Percentiles rank a stretch among this genome's conserved stretches.
Conservation (phyloP, 2,329 filamentous ascomycete species). For the Pestalotiopsis sp. region DNA sequence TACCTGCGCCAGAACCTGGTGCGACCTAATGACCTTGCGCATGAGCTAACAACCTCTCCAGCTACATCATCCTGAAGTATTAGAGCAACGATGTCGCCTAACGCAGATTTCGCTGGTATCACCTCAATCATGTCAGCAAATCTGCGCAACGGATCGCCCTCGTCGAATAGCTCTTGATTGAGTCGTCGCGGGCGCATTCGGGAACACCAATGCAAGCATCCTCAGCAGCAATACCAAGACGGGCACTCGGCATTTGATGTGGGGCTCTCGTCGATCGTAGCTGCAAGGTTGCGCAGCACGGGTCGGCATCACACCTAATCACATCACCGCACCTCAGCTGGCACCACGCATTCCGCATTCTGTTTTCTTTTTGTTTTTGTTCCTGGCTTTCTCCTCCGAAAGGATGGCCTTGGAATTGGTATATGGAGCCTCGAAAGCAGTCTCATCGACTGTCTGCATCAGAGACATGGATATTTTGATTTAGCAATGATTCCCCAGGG, state of each 20-base stretch:
- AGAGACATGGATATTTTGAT: background rate
- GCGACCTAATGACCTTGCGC: conserved; percentile 16
- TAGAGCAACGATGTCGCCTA: conserved; percentile 41
- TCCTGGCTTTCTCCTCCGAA: background rate
- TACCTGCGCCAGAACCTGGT: background rate
- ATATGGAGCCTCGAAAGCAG: background rate
- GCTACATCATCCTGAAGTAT: conserved; percentile 79
- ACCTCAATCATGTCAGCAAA: background rate
- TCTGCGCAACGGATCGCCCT: background rate
- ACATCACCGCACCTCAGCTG: background rate
- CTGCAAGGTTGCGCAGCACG: background rate
- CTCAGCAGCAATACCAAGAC: background rate
- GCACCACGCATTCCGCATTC: background rate
- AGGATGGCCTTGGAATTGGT: background rate
- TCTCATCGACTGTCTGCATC: background rate
- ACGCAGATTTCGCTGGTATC: background rate
- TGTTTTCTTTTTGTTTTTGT: background rate
- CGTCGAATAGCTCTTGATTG: background rate
- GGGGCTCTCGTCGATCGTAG: background rate
- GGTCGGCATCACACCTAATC: background rate
- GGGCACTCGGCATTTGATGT: background rate
- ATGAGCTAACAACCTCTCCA: conserved; percentile 31
- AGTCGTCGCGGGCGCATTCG: background rate
- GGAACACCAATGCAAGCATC: background rate
- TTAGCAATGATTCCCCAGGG: conserved; percentile 8